Evolutionary conservation across 1,139 yeast genomes (phyloP), one percentile per base, ranked within the genome.

Genomic region (Yamadazyma triangularis): DNA sequence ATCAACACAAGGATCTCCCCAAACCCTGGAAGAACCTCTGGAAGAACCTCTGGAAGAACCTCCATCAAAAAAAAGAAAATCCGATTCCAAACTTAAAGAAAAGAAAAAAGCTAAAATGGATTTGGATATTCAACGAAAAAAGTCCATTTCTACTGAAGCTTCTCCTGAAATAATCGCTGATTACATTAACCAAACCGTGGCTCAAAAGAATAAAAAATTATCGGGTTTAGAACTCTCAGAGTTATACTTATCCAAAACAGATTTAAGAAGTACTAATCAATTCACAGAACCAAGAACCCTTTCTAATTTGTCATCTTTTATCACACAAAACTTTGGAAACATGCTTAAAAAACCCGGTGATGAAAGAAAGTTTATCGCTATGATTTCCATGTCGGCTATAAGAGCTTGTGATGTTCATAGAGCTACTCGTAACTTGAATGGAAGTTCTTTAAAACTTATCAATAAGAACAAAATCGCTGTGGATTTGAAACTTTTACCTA

Each of bases 331-430:
- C 30, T 70, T 70, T 47, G 57, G 55, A 31, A 68, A 69, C 42
- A 68, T 66, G 70, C 53, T 70, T 30, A 51, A 47, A 26, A 45
- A 52, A 29, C 10, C 8, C 6, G 26, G 15, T 24, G 41, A 43
- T 14, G 41, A 47, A 25, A 31, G 39, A 24, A 67, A 70, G 39
- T 73, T 68, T 43, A 56, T 81, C 13, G 63, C 81, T n/a, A 58
- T 81, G 3, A 52, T 83, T 12, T 72, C 85, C 4, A 70, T 75
- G 68, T 80, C 88, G 0, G 89, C 89, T 1, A 56, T 81, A 15
- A 64, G 91, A 35, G 86, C 82, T 1, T 82, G 91, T 56, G 89
- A 82, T 45, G 67, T 79, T 2, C 77, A 75, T 47, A 64, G 91
- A 34, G 77, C 80, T 1, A 71, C 79, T 8, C 68, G 72, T 42